Evolutionary conservation across 2,329 filamentous ascomycete species (phyloP), one percentile per base, ranked within the genome.

Genomic region (Alternaria hordeiaustralica): DNA sequence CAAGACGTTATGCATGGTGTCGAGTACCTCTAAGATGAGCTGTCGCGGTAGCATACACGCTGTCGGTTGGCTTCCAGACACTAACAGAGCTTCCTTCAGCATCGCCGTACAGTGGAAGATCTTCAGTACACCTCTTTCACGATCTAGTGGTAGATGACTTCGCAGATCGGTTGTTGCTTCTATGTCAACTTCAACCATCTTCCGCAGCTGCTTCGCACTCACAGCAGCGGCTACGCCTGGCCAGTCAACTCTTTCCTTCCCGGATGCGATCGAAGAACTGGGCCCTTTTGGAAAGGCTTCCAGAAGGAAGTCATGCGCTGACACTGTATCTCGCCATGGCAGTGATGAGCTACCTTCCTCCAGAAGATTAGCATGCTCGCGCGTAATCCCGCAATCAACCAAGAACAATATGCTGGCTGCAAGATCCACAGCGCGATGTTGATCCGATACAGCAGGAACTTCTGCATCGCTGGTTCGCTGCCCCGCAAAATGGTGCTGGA

Each of bases 1-100:
- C 5, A 67, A 15, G 4, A 68, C 44, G 9, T 49, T 33, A 18
- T 70, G 53, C 7, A 70, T 61, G 2, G 66, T 65, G 23, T 69
- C 57, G 15, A 68, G 41, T 2, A 58, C 33, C 20, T 70, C 65
- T 2, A 70, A n/a, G 0, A 55, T 51, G 7, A 68, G 46, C 8
- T 11, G 6, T 25, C 63, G 65, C 15, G 65, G 63, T 18, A 70
- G 21, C 2, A 62, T 13, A n/a, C 21, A 28, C 18, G 21, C n/a
- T 10, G 15, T 12, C 2, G 44, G n/a, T 9, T 44, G 18, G 10
- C 25, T 20, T 12, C 49, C 18, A 15, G 10, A 55, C 13, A 33
- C 50, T 26, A 41, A 9, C 2, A 69, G 60, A 11, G 53, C 55
- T 30, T 66, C 63, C 43, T 61, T 66, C 28, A 68, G 28, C 18